These are phyloP conservation scores for Paracorniculantispora psalliotae DNA, from an alignment of 2,329 filamentous ascomycete genomes.

Conservation along the genomic window DNA sequence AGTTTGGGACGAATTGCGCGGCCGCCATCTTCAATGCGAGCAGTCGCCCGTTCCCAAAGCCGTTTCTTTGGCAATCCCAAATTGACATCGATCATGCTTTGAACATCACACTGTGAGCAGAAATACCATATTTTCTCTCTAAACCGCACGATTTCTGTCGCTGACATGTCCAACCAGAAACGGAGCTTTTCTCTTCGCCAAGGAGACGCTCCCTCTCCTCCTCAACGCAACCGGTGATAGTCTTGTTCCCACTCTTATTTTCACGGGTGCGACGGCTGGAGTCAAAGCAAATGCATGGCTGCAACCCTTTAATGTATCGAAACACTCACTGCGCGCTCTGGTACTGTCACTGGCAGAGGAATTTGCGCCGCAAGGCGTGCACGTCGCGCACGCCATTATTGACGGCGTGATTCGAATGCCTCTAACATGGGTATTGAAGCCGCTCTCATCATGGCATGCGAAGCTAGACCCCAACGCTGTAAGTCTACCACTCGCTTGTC, in stretches of 20 bases:
- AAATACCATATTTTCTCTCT: not conserved
- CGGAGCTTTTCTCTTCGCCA: constrained; percentile 10
- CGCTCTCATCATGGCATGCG: constrained; percentile 12
- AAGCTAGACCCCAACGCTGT: constrained; percentile 11
- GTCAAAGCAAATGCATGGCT: constrained; percentile 15
- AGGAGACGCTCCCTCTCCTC: constrained; percentile 7
- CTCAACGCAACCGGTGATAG: not conserved
- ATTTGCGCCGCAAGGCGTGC: constrained; percentile 12
- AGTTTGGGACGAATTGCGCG: constrained; percentile 3
- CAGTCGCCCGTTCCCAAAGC: constrained; percentile 13
- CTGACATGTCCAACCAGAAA: not conserved
- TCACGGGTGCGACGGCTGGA: constrained; percentile 10
- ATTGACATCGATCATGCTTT: constrained; percentile 1
- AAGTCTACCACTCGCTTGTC: not conserved
- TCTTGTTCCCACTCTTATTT: constrained; percentile 8
- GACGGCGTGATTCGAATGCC: constrained; percentile 15
- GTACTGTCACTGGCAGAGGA: not conserved
- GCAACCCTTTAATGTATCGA: constrained; percentile 10
- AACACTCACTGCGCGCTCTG: constrained; percentile 9
- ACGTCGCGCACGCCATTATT: constrained; percentile 13
- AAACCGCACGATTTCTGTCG: not conserved
- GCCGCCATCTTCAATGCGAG: constrained; percentile 14
- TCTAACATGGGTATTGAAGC: constrained; percentile 12
- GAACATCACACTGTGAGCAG: constrained; percentile 4
- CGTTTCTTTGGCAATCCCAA: constrained; percentile 12